Percentiles rank a stretch among this genome's conserved stretches.
These are phyloP conservation scores for Chrysanthemum seticuspe DNA, from an alignment of 129 eudicot species.

Conservation along the genomic window DNA sequence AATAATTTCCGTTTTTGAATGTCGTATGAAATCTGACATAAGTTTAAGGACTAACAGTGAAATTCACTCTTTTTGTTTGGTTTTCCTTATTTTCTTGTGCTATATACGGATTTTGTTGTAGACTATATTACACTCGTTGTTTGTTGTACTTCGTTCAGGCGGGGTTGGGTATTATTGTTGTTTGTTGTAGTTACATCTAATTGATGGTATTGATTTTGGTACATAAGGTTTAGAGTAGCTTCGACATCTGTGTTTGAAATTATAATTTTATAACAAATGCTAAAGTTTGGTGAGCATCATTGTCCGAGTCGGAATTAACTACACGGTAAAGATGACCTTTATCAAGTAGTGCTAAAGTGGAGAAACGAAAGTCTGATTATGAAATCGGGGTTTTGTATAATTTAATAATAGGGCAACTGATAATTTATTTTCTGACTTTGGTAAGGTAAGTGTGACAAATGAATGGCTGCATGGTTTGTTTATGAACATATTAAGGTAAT, in stretches of 20 bases:
- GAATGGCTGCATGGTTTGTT: neutral
- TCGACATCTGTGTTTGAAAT: neutral
- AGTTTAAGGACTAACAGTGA: too few species aligned
- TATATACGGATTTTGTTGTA: neutral
- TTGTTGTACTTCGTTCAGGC: neutral
- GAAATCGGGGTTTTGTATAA: neutral
- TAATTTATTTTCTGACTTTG: neutral
- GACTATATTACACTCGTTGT: neutral
- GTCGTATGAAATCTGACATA: too few species aligned
- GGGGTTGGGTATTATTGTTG: too few species aligned
- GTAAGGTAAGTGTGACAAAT: neutral
- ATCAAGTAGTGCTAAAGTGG: slow-evolving; percentile 9
- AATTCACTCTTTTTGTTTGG: neutral
- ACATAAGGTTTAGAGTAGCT: neutral
- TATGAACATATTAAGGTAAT: neutral
- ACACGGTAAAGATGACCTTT: neutral
- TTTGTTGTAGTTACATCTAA: too few species aligned
- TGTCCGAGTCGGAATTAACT: neutral
- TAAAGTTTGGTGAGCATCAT: slow-evolving; percentile 9
- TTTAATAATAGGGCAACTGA: neutral
- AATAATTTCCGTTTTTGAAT: too few species aligned
- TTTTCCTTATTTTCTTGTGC: neutral
- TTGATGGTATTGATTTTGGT: slow-evolving; percentile 8
- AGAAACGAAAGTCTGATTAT: neutral
- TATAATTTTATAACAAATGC: neutral